Conservation (phyloP, 257 asterid genomes). For the Solanum sitiens region DNA sequence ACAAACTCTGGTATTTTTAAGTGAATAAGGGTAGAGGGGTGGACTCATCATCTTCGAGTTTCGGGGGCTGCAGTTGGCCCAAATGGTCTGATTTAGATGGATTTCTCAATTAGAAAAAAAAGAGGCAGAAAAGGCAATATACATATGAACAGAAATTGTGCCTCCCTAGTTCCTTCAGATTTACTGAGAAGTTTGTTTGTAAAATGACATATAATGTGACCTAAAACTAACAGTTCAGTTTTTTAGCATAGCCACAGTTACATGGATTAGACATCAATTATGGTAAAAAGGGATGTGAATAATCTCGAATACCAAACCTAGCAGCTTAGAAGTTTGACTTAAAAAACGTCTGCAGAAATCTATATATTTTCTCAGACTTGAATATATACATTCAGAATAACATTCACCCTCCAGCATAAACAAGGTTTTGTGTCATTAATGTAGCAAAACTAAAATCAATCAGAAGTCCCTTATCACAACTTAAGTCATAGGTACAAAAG, state of each 20-base stretch:
- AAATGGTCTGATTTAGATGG: not conserved
- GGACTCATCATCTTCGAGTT: not conserved
- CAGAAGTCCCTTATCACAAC: not conserved
- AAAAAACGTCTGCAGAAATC: not conserved
- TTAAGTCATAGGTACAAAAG: not conserved
- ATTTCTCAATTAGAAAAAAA: not conserved
- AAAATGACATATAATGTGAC: not conserved
- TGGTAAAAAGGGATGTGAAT: not conserved
- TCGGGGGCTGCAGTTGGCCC: not conserved
- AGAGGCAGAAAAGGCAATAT: not conserved
- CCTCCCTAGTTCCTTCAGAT: not conserved
- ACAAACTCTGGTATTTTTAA: not conserved
- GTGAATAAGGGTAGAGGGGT: not conserved
- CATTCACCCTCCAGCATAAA: not conserved
- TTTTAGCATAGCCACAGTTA: not conserved
- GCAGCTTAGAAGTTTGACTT: not conserved
- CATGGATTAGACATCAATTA: not conserved
- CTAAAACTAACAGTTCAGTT: not conserved
- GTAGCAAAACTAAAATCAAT: not conserved
- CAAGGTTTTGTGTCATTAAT: not conserved
- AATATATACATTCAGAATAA: not conserved
- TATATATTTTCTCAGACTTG: not conserved
- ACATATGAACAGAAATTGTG: not conserved
- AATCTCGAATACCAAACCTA: not conserved
- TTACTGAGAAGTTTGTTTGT: not conserved